Percentiles rank a stretch among this genome's conserved stretches.
Conservation (phyloP, 2,329 filamentous ascomycete genomes). For the Colletotrichum navitas region DNA sequence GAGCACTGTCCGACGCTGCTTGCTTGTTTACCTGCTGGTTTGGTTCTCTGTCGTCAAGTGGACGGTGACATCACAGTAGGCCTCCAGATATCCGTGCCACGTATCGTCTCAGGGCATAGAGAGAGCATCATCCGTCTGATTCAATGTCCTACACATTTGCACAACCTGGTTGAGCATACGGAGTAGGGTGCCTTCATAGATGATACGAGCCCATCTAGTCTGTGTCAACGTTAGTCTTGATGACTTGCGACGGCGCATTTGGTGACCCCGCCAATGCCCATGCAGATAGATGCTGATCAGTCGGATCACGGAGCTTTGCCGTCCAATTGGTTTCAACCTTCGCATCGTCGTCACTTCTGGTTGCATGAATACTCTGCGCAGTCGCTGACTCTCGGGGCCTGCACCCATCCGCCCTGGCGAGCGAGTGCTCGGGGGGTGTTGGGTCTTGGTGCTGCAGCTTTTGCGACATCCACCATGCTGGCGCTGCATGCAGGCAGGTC, state of each 20-base stretch:
- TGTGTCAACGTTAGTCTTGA: constrained; percentile 20
- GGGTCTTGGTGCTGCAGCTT: constrained; percentile 26
- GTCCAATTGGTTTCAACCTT: constrained; percentile 27
- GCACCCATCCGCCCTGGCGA: constrained; percentile 33
- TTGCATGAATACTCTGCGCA: neutral
- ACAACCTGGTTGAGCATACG: constrained; percentile 1
- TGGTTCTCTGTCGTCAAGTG: constrained; percentile 22
- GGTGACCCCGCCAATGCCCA: neutral
- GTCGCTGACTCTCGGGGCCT: constrained; percentile 27
- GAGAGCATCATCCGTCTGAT: constrained; percentile 30
- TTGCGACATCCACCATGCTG: constrained; percentile 39
- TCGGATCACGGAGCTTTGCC: constrained; percentile 21
- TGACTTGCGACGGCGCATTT: constrained; percentile 6
- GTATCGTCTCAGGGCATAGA: constrained; percentile 12
- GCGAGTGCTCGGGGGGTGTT: constrained; percentile 2
- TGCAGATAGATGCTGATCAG: constrained; percentile 27
- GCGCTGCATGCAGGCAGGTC: constrained; percentile 31
- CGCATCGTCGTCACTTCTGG: constrained; percentile 22
- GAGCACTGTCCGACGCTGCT: constrained; percentile 6
- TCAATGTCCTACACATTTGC: constrained; percentile 27
- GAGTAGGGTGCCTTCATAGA: neutral
- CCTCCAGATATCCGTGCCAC: constrained; percentile 20
- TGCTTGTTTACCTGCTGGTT: constrained; percentile 8
- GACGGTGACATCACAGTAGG: constrained; percentile 37
- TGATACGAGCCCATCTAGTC: constrained; percentile 31